Base-by-base conservation (phyloP, 495 filamentous ascomycete genomes). In the Pyrenula aspistea region DNA sequence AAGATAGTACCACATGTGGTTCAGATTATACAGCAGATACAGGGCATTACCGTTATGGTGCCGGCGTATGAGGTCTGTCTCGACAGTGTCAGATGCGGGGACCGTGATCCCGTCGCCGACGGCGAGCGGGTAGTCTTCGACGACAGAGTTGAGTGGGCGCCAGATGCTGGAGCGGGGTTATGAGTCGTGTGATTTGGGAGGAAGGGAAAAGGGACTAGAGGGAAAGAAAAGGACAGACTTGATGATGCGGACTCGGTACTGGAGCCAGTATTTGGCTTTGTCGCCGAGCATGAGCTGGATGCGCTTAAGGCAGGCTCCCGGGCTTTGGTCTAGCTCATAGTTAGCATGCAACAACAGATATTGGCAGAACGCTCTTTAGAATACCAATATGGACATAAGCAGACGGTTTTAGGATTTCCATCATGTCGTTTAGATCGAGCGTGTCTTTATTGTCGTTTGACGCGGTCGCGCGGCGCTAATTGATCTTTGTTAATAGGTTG, bases 211-310 rank as follows among this genome's bases (percentile, higher is more conserved):
- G 42, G 42, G 19, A 11, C 11, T 48, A 11, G 11, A 19, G 42
- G 42, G 11, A 19, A 19, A 19, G 42, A 11, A 48, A 48, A 48
- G 11, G 42, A 11, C 42, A 19, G 11, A 48, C 42, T 84, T 84
- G 69, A 85, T 82, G 68, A 84, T 81, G 62, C 83, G 80, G 56
- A 77, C 78, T 8, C 81, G 76, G 21, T 73, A 72, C 59, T 78
- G 69, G 4, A 81, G 60, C 1, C 84, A 71, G 62, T 71, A 62
- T 3, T 77, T 72, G 1, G 80, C 80, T 57, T 83, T 77, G 21
- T 75, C 77, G 1, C 72, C 78, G 0, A 83, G 68, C 58, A 81
- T 77, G 65, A 75, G 68, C 24, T 66, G 57, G 31, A 83, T 77
- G n/a, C 77, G 72, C 4, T 71, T 65, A 0, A 71, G 61, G 1